Evolutionary conservation across 257 asterid species (phyloP).

Genomic region (Mentha longifolia): DNA sequence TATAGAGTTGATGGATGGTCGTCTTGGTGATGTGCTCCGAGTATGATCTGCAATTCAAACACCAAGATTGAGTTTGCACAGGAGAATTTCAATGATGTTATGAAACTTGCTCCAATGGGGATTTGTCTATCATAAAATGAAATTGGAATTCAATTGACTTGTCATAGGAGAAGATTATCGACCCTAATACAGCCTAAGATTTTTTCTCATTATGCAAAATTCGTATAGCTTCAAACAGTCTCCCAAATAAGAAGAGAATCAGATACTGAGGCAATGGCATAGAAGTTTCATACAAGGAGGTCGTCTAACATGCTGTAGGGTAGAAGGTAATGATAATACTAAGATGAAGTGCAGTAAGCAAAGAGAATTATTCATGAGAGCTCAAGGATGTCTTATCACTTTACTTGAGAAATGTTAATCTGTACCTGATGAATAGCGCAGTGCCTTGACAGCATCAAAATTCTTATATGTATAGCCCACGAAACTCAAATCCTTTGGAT

Average conservation of each 20-base stretch:
- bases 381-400: neutral
- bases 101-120: too few relatives aligned
- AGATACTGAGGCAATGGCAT: too few relatives aligned
- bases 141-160: too few relatives aligned
- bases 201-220: too few relatives aligned
- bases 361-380: neutral
- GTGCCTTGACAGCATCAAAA: conserved; percentile 89
- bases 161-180: too few relatives aligned
- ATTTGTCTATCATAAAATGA: too few relatives aligned
- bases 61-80: neutral
- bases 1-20: conserved; percentile 62
- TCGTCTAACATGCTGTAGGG: too few relatives aligned
- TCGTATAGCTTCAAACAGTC: too few relatives aligned
- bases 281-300: too few relatives aligned
- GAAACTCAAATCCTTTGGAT: conserved; percentile 80
- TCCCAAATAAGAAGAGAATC: too few relatives aligned
- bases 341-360: neutral
- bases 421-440: conserved; percentile 71
- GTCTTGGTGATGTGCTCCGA: conserved; percentile 65
- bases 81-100: neutral
- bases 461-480: conserved; percentile 96
- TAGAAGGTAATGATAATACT: neutral
- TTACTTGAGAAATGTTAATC: conserved; percentile 15
- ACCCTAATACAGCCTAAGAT: too few relatives aligned
- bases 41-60: conserved; percentile 49